phyloP scores from a whole-genome alignment of 2,329 filamentous ascomycete species.

The Scedosporium boydii region DNA sequence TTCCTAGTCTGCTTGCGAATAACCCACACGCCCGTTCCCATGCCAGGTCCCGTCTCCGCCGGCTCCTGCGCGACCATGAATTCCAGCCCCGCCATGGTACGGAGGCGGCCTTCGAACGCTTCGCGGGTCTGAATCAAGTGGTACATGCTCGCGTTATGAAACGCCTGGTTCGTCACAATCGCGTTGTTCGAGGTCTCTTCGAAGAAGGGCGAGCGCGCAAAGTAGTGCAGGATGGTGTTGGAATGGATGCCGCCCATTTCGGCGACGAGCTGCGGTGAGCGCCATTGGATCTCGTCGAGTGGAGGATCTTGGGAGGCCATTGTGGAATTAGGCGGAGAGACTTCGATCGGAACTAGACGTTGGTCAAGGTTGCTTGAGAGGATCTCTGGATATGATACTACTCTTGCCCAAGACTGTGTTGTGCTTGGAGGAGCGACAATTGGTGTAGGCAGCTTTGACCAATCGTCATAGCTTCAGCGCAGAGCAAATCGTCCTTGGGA shows the following conservation, averaged over 20 bases:
- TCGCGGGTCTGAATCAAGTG: slow-evolving; percentile 51
- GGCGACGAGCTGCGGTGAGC: slow-evolving; percentile 37
- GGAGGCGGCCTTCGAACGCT: slow-evolving; percentile 52
- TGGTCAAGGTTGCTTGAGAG: not conserved
- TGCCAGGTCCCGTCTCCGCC: slow-evolving; percentile 53
- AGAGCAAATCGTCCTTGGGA: too few species aligned
- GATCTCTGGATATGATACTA: too few species aligned
- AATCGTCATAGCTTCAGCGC: too few species aligned
- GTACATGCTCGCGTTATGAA: slow-evolving; percentile 50
- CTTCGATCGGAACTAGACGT: not conserved
- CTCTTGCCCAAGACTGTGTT: not conserved
- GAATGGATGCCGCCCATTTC: slow-evolving; percentile 51
- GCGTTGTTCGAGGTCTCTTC: slow-evolving; percentile 60
- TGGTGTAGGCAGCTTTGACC: too few species aligned
- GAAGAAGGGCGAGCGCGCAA: slow-evolving; percentile 58
- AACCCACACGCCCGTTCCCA: slow-evolving; percentile 59
- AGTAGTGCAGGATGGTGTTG: slow-evolving; percentile 59
- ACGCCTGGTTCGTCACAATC: slow-evolving; percentile 50
- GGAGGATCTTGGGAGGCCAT: slow-evolving; percentile 42
- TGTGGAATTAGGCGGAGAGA: not conserved
- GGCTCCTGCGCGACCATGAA: slow-evolving; percentile 58
- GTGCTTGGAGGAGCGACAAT: too few species aligned
- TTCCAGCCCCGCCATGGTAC: slow-evolving; percentile 57
- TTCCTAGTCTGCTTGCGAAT: slow-evolving; percentile 58
- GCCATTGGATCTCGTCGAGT: slow-evolving; percentile 61